Evolutionary conservation across 371 early-diverging fungal species (phyloP), one percentile per base, ranked within the genome.

Genomic region (Lichtheimia corymbifera): DNA sequence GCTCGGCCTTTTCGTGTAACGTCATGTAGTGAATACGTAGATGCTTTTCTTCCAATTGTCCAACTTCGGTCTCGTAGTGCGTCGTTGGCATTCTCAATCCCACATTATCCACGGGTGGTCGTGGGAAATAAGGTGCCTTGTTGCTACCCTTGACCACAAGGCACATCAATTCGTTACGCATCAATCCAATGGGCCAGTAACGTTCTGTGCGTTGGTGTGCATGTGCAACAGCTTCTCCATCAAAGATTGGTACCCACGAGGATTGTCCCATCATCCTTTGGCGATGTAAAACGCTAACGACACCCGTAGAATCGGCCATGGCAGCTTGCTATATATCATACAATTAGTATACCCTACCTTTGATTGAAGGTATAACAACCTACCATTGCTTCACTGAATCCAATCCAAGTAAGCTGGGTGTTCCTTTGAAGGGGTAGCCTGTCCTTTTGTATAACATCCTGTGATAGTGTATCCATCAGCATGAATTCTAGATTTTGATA

Each of bases 111-210:
- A 94, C 70, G 22, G 87, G 70, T 5, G 95, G 93, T 52, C 83
- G 83, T 14, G 95, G 95, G 63, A 90, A 88, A 4, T 70, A 71
- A n/a, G 97, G 96, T 62, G 83, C 75, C 5, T 62, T 62, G 55
- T 71, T 70, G n/a, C 42, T 51, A 6, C 73, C 72, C 68, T 71
- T 50, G 66, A 87, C 77, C 14, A 86, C 74, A 47, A 90, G 65
- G 61, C 88, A 90, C 68, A 90, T 82, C 44, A 92, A 61, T 28
- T 77, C 62, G 47, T 77, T 74, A 17, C 82, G 86, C 17, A 82
- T 65, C 14, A 93, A 64, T 3, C 93, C 93, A 43, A 93, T 82
- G 0, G 92, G 88, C 93, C 93, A 93, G 71, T 91, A 90, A 9
- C 71, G 67, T 50, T 82, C 80, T 5, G 68, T 77, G 5, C 71